Evolutionary conservation across 306 rosid genomes (phyloP), one percentile per base, ranked within the genome.

Genomic region (Inga oerstediana): DNA sequence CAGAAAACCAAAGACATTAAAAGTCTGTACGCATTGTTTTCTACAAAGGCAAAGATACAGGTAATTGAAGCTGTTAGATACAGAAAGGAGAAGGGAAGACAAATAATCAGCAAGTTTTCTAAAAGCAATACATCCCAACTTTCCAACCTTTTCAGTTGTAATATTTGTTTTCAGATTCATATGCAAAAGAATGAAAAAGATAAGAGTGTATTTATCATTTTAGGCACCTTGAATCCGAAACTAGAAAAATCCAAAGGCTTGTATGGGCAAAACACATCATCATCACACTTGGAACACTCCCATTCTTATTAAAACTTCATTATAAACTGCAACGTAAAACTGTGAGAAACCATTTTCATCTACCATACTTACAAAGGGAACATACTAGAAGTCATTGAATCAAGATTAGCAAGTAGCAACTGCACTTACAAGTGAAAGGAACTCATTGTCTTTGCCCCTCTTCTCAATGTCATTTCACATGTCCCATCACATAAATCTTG

Each of bases 401-500:
- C 73, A 69, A 83, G 75, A 19, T 39, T 37, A 84, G 76, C 10
- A 16, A 75, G 75, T 32, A 76, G 30, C 58, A 37, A 62, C 16
- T 64, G 16, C 72, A 87, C 98, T 93, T 79, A 93, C 97, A 92
- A 88, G 89, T 92, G 97, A 72, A 89, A 84, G 81, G 96, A 83
- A 83, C 86, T 91, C 94, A 92, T 72, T 13, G 96, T 94, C 86
- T 92, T 94, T 34, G 97, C 98, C 16, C 96, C 96, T 72, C 89
- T 91, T 79, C 80, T 89, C 81, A 90, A 79, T 17, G 97, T 92
- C 72, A 94, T 82, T 27, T 84, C 96, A 74, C 92, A 92, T 14
- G 98, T 91, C 69, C 87, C 86, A 83, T 92, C 88, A 79, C 98
- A 94, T 65, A 94, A 89, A 90, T 92, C 94, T 88, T 94, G 97